phyloP scores from a whole-genome alignment of 2,329 filamentous ascomycete genomes.

The Samsoniella hepiali region DNA sequence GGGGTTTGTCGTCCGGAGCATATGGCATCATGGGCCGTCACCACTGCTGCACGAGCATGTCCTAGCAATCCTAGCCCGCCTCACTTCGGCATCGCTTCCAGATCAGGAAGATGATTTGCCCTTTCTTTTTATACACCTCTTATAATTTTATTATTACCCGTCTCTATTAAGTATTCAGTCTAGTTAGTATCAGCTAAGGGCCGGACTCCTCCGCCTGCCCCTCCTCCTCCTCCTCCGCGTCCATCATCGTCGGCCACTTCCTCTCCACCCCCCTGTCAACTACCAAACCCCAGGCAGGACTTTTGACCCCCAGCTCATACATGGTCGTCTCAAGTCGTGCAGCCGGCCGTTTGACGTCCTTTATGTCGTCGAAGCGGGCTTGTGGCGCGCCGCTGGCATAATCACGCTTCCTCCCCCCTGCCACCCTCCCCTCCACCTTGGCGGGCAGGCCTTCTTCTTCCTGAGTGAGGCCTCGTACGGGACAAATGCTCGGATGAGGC shows the following conservation, averaged over 20 bases:
- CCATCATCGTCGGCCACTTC: not conserved
- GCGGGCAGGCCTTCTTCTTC: not conserved
- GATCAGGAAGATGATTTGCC: not conserved
- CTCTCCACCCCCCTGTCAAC: conserved; percentile 4
- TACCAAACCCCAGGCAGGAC: not conserved
- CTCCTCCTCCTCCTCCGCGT: not conserved
- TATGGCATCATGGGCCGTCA: not conserved
- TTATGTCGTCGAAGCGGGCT: not conserved
- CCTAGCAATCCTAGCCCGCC: not conserved
- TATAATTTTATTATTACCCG: not conserved
- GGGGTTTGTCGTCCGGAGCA: not conserved
- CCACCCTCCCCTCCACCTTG: not conserved
- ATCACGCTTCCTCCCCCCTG: not conserved
- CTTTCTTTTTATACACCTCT: too few relatives aligned
- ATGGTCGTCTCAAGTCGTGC: conserved; percentile 12
- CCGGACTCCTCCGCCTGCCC: not conserved
- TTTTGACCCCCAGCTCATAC: conserved; percentile 9
- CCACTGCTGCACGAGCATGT: not conserved
- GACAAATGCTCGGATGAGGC: not conserved
- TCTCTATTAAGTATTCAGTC: too few relatives aligned
- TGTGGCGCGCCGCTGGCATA: not conserved
- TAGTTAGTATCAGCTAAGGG: not conserved
- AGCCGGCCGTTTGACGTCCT: conserved; percentile 11
- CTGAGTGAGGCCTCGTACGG: not conserved
- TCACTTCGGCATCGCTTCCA: not conserved